These are phyloP conservation scores for Pogostemon cablin DNA, from an alignment of 257 asterid species.

Conservation along the genomic window DNA sequence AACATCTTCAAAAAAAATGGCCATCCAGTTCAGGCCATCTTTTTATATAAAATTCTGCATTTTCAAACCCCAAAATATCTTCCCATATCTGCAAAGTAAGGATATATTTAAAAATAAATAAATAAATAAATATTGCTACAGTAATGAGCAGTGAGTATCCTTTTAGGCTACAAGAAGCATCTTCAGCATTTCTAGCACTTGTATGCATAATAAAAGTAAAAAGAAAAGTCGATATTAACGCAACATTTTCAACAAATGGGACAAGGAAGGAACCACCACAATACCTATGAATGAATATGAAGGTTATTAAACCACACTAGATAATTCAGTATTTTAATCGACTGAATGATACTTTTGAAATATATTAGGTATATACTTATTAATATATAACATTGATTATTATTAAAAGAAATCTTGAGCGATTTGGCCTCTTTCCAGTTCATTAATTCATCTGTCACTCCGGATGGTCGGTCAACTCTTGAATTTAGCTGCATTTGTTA, in stretches of 20 bases:
- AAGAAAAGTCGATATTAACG: background rate
- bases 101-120: background rate
- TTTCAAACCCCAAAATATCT: constrained; percentile 95
- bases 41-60: constrained; percentile 92
- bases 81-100: constrained; percentile 85
- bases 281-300: background rate
- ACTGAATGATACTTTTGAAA: background rate
- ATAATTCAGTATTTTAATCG: background rate
- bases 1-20: constrained; percentile 66
- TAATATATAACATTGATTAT: background rate
- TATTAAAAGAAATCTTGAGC: background rate
- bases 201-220: background rate
- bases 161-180: constrained; percentile 9
- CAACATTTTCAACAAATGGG: background rate
- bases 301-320: background rate
- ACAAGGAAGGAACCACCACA: background rate
- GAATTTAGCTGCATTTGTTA: constrained; percentile 8
- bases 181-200: constrained; percentile 13
- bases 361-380: background rate
- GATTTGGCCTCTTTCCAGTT: background rate
- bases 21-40: constrained; percentile 93
- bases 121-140: background rate
- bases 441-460: constrained; percentile 8
- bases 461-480: constrained; percentile 5
- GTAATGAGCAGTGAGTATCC: constrained; percentile 4